Conservation (phyloP, 805 yeast genomes). For the Candida tammaniensis region DNA sequence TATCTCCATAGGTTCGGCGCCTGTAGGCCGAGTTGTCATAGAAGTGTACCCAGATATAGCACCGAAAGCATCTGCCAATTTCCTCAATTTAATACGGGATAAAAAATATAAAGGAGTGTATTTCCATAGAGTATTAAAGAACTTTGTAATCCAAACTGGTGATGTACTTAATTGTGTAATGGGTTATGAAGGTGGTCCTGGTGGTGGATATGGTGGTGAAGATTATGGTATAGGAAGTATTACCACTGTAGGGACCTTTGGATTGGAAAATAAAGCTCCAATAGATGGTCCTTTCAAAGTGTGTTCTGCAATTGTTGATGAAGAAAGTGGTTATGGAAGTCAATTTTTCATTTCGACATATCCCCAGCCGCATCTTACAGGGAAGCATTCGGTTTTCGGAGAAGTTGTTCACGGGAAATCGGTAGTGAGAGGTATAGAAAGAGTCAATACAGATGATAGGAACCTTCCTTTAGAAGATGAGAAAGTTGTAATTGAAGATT, state of each 20-base stretch:
- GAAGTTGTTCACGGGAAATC: conserved; percentile 64
- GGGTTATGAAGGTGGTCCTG: not conserved
- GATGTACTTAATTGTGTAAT: conserved; percentile 43
- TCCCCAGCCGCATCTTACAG: conserved; percentile 70
- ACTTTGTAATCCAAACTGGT: conserved; percentile 72
- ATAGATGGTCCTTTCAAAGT: conserved; percentile 48
- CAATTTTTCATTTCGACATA: conserved; percentile 73
- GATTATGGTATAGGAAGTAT: conserved; percentile 35
- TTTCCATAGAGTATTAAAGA: conserved; percentile 64
- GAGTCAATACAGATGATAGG: conserved; percentile 37
- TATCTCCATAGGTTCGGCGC: conserved; percentile 39
- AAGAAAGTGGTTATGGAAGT: conserved; percentile 48
- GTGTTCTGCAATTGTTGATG: conserved; percentile 59
- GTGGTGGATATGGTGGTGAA: conserved; percentile 22
- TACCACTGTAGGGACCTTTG: conserved; percentile 30
- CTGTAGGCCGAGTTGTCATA: conserved; percentile 59
- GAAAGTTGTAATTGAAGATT: conserved; percentile 47
- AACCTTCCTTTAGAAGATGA: conserved; percentile 39
- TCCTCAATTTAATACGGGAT: conserved; percentile 36
- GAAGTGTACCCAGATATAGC: conserved; percentile 51
- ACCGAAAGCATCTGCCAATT: conserved; percentile 55
- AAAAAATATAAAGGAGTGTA: conserved; percentile 31
- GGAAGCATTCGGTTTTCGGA: conserved; percentile 79
- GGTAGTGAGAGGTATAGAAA: conserved; percentile 64
- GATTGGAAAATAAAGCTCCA: conserved; percentile 54